These are phyloP conservation scores for Pythium monospermum DNA, from an alignment of 352 stramenopile genomes.

Conservation along the genomic window DNA sequence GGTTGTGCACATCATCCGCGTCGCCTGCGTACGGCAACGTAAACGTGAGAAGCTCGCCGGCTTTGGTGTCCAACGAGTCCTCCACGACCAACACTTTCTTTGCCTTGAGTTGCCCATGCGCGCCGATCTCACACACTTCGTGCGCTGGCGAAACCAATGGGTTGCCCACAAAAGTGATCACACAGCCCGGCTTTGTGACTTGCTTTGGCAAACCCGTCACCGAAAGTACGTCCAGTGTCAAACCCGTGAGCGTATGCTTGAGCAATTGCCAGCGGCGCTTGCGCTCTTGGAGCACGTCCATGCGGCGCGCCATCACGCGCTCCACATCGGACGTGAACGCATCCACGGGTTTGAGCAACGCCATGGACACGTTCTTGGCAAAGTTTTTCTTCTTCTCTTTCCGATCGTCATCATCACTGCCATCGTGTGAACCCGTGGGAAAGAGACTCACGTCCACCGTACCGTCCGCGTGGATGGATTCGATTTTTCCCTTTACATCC, in stretches of 20 bases:
- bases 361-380: constrained; percentile 20
- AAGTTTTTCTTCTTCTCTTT: constrained; percentile 11
- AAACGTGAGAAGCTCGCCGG: not conserved
- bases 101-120: constrained; percentile 3
- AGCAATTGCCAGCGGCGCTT: constrained; percentile 23
- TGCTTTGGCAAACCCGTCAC: constrained; percentile 35
- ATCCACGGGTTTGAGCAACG: constrained; percentile 42
- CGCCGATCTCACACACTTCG: not conserved
- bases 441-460: constrained; percentile 48
- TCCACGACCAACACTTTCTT: too few relatives aligned
- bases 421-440: too few relatives aligned
- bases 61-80: not conserved
- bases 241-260: constrained; percentile 32
- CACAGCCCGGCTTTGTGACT: constrained; percentile 24
- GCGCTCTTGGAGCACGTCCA: constrained; percentile 22
- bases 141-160: constrained; percentile 5
- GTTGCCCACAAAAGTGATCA: constrained; percentile 48
- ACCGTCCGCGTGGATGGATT: constrained; percentile 41
- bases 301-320: constrained; percentile 31
- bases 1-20: constrained; percentile 24
- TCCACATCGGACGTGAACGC: constrained; percentile 30
- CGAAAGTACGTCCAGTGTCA: constrained; percentile 46
- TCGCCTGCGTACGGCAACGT: constrained; percentile 1
- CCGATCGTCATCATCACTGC: constrained; percentile 9
- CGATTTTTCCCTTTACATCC: constrained; percentile 48